Evolutionary conservation across 75 land plant species (phyloP), one percentile per base, ranked within the genome.

Genomic region (Ceratopteris richardii): DNA sequence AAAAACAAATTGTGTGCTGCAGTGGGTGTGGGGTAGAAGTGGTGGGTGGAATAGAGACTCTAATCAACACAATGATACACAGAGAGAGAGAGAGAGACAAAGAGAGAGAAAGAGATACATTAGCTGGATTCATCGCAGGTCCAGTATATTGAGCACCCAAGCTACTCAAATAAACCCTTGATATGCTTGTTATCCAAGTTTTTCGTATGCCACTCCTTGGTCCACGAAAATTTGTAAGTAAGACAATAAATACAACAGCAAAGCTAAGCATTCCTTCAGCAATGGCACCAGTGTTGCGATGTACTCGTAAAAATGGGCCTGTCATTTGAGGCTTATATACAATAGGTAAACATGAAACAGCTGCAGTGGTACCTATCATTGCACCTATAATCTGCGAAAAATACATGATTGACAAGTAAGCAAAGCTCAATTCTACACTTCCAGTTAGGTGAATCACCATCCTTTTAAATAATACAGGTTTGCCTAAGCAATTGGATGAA

Each of bases 101-200:
- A 42, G n/a, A 18, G 46, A 16, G 44, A 39, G 44, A 40, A 41
- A 50, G 56, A 31, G 80, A 83, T 76, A 88, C 98, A 75, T 93
- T 80, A 30, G 95, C 87, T 28, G 98, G 98, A 57, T 93, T 93
- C 95, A 93, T 93, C 26, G 79, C 73, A 48, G 90, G 90, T 21
- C 98, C 98, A 25, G 94, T 93, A 50, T 88, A 67, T 28, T 77
- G 81, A 58, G 90, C 82, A 13, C 94, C 86, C n/a, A 81, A 64
- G 2, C 80, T 71, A 44, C 86, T 85, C 51, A 93, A 87, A 39
- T 74, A 9, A 25, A 93, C 51, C 51, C 85, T 93, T 16, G 95
- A 65, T 30, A 81, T 71, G 56, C 86, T 79, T 18, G 83, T 64
- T 14, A 93, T 85, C 77, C 84, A 76, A 26, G 84, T 81, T 56